Percentiles rank a stretch among this genome's conserved stretches.
These are phyloP conservation scores for Ceraceosorus guamensis DNA, from an alignment of 1,284 basidiomycete species.

Conservation along the genomic window DNA sequence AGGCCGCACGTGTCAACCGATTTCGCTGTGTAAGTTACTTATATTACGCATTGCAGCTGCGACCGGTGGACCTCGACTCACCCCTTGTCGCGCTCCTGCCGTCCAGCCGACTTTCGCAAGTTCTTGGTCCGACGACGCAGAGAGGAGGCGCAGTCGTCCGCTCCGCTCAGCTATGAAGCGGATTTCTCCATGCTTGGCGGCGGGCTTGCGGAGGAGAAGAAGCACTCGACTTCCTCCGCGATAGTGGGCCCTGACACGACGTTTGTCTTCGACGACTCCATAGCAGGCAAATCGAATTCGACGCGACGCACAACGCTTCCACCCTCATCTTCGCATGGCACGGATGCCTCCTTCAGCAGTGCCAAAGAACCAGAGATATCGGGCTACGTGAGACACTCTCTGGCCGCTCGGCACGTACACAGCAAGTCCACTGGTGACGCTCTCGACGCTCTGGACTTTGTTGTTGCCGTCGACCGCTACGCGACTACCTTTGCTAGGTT, in stretches of 20 bases:
- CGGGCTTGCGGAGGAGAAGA: conserved; percentile 1
- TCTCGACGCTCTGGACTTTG: conserved; percentile 30
- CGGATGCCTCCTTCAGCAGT: no score
- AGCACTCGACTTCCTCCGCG: conserved; percentile 4
- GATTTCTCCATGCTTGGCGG: conserved; percentile 1
- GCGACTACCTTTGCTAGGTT: conserved; percentile 11
- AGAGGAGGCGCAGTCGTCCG: conserved; percentile 13
- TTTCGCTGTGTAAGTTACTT: conserved; percentile 16
- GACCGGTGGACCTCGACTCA: conserved; percentile 5
- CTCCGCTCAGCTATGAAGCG: conserved; percentile 11
- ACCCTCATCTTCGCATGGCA: no score
- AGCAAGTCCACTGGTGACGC: conserved; percentile 14
- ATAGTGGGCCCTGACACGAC: background rate
- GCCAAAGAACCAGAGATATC: no score
- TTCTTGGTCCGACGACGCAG: conserved; percentile 18
- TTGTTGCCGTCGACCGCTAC: conserved; percentile 31
- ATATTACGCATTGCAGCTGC: background rate
- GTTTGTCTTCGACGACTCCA: no score
- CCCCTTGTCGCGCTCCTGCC: conserved; percentile 18
- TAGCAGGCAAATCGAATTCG: no score
- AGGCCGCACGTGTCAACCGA: conserved; percentile 30
- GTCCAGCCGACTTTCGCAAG: conserved; percentile 19
- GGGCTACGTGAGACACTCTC: no score
- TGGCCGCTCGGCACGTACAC: no score
- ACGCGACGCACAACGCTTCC: no score